Base-by-base conservation (phyloP, 2,329 filamentous ascomycete species). In the Cladorrhinum sp. region DNA sequence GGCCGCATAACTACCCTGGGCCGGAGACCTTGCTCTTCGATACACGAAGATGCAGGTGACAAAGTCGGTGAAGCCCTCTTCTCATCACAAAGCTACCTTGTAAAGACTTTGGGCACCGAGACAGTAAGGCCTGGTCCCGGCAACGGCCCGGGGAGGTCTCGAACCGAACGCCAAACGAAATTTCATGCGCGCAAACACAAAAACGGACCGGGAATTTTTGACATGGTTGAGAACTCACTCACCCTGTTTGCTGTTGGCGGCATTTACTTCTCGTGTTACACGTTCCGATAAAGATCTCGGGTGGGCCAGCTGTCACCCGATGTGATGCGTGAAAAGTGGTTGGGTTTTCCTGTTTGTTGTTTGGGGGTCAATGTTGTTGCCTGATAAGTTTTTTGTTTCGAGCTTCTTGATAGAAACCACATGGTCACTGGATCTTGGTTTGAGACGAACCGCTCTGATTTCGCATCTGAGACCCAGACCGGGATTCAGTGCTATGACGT, bases 51-150 rank as follows among this genome's bases (percentile, higher is more conserved):
- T 60, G 62, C 62, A 56, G 58, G 51, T 53, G 54, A 51, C 42
- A 60, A 55, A 56, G 60, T 64, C 60, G 60, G 62, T 60, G 60
- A 59, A 56, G 21, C 39, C 28, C 26, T 55, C 55, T 46, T 16
- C 42, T 46, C 59, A 33, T 20, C 59, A 60, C 52, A 52, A 59
- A 62, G 51, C 62, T 60, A 62, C 14, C 18, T 50, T 51, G 28
- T 21, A 36, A 28, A 36, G 30, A 33, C 51, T 23, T 26, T 21
- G n/a, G 30, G 23, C 42, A 18, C 42, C 18, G 39, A 51, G 10
- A 14, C 10, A n/a, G n/a, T n/a, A n/a, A 33, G 14, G 20, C 12
- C 26, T 30, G 28, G 26, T 53, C 10, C 49, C 49, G 49, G 49
- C 23, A 7, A 52, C 49, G 49, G 20, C 21, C 49, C 49, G 49